Conservation (phyloP, 2,329 filamentous ascomycete species). For the Chaetomiaceae sp. region DNA sequence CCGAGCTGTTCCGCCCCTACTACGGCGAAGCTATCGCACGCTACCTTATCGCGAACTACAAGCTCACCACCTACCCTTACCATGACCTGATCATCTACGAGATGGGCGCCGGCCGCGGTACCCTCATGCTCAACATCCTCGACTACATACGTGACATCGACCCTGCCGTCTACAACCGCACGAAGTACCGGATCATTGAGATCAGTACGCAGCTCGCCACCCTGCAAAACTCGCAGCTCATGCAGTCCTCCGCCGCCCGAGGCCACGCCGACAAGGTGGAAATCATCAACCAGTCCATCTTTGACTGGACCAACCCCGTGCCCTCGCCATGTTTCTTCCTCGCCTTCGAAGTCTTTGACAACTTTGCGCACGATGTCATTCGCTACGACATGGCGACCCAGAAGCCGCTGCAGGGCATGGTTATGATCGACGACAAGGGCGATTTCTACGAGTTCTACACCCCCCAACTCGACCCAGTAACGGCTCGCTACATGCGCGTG, state of each 20-base stretch:
- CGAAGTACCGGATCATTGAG: slow-evolving; percentile 92
- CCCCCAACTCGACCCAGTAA: slow-evolving; percentile 73
- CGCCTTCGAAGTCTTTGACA: slow-evolving; percentile 96
- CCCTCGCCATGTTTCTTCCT: slow-evolving; percentile 95
- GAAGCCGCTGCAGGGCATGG: slow-evolving; percentile 78
- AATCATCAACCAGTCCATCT: slow-evolving; percentile 91
- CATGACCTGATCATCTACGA: slow-evolving; percentile 98
- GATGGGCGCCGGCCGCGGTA: slow-evolving; percentile 95
- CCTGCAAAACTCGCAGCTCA: slow-evolving; percentile 72
- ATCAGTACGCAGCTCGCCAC: slow-evolving; percentile 78
- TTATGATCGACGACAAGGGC: slow-evolving; percentile 77
- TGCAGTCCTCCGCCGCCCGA: slow-evolving; percentile 45
- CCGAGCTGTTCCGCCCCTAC: slow-evolving; percentile 91
- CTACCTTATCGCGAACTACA: slow-evolving; percentile 94
- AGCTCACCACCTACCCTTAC: slow-evolving; percentile 88
- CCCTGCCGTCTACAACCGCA: slow-evolving; percentile 88
- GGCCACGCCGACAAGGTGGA: slow-evolving; percentile 84
- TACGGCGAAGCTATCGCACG: slow-evolving; percentile 97
- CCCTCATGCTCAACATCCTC: slow-evolving; percentile 95
- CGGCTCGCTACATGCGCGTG: slow-evolving; percentile 76
- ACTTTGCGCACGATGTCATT: slow-evolving; percentile 91
- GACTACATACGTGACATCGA: slow-evolving; percentile 91
- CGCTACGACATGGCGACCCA: slow-evolving; percentile 83
- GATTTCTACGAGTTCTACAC: slow-evolving; percentile 96
- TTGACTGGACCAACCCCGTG: slow-evolving; percentile 88